Conservation (phyloP, 306 rosid species). For the Cicer judaicum region DNA sequence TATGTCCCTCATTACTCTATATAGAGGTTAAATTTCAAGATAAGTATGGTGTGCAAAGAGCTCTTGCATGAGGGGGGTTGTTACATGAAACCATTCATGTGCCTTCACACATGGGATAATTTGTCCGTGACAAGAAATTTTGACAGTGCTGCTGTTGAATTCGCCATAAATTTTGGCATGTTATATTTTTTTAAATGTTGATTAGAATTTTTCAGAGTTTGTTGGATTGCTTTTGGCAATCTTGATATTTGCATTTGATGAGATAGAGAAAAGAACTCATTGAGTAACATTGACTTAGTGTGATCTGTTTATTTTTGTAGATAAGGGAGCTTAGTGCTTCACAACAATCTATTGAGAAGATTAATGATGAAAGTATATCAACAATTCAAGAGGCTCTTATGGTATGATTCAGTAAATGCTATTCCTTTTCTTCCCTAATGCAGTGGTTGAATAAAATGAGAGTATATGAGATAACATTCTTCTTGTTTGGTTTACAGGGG, state of each 20-base stretch:
- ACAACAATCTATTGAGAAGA: constrained; percentile 51
- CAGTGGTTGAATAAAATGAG: neutral
- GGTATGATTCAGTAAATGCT: constrained; percentile 49
- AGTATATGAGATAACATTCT: neutral
- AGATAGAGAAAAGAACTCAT: neutral
- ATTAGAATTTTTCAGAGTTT: constrained; percentile 5
- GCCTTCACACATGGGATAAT: neutral
- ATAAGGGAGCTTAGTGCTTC: constrained; percentile 64
- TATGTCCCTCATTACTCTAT: neutral
- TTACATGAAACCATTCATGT: constrained; percentile 4
- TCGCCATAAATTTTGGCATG: constrained; percentile 6
- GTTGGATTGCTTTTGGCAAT: constrained; percentile 9
- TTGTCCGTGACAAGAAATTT: neutral
- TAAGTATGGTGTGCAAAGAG: neutral
- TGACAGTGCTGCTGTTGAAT: constrained; percentile 8
- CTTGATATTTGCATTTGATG: constrained; percentile 12
- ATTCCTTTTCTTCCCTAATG: constrained; percentile 22
- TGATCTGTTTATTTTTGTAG: constrained; percentile 59
- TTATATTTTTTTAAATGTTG: constrained; percentile 6
- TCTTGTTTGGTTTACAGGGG: neutral
- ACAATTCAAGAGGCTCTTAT: constrained; percentile 79
- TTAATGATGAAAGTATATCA: constrained; percentile 58
- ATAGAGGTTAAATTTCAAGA: neutral
- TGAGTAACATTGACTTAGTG: constrained; percentile 48
- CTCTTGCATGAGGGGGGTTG: neutral